These are phyloP conservation scores for Beauveria sp. DNA, from an alignment of 2,329 filamentous ascomycete species.

Conservation along the genomic window DNA sequence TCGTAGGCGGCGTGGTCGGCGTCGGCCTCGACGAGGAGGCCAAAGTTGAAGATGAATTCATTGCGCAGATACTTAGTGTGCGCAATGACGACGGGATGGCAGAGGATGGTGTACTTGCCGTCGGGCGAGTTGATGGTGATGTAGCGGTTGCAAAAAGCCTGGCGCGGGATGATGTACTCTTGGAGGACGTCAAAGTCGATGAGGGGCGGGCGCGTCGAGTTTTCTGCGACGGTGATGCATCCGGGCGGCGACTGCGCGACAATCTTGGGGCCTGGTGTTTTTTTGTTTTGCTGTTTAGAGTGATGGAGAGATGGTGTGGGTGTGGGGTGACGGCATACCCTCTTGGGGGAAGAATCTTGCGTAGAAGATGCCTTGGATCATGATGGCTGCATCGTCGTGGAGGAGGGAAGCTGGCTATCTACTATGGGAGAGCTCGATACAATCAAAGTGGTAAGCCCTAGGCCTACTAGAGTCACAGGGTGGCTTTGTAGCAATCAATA, in stretches of 20 bases:
- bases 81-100: constrained; percentile 82
- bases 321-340: constrained; percentile 32
- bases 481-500: not conserved
- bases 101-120: constrained; percentile 67
- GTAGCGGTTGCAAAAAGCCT: constrained; percentile 89
- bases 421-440: not conserved
- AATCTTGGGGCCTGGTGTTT: constrained; percentile 47
- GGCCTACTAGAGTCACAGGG: too few species aligned
- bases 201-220: constrained; percentile 45
- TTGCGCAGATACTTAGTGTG: constrained; percentile 79
- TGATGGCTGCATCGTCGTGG: constrained; percentile 22
- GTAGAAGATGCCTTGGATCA: constrained; percentile 67
- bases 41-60: constrained; percentile 98
- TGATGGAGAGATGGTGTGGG: not conserved
- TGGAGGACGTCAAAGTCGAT: constrained; percentile 82
- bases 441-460: not conserved
- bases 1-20: constrained; percentile 72
- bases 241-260: constrained; percentile 56
- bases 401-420: not conserved
- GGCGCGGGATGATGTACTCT: constrained; percentile 88
- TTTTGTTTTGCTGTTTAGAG: not conserved
- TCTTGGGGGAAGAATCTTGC: constrained; percentile 60
- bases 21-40: constrained; percentile 63
- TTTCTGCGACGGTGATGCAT: constrained; percentile 44
- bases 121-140: constrained; percentile 69